Evolutionary conservation across 208 protist genomes (phyloP).

Genomic region (Angomonas ambiguus): DNA sequence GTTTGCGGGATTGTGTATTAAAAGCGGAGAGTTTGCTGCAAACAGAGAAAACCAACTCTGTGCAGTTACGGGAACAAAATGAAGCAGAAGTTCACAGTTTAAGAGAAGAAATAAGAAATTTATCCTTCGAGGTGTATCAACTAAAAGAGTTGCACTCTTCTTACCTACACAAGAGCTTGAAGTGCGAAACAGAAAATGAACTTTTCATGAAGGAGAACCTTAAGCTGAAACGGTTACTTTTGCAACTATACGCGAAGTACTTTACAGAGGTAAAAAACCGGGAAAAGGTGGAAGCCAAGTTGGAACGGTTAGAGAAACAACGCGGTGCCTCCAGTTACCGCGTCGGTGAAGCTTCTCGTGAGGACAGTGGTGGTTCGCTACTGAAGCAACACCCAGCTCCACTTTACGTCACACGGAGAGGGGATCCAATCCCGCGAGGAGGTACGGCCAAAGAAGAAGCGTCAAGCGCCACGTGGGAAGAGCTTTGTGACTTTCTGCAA

Average conservation of each 20-base stretch:
- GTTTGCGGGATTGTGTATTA: background rate
- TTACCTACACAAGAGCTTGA: background rate
- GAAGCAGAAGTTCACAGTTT: background rate
- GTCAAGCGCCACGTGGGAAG: background rate
- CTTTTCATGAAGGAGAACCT: background rate
- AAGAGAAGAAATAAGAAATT: background rate
- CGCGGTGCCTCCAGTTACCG: no score
- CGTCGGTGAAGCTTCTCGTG: background rate
- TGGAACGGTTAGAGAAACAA: background rate
- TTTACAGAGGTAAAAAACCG: background rate
- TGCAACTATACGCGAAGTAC: background rate
- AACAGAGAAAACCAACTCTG: background rate
- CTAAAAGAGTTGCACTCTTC: background rate
- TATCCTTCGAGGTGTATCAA: background rate
- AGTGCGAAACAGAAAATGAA: conserved; percentile 1
- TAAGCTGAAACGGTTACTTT: background rate
- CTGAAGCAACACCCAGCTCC: background rate
- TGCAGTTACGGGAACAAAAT: background rate
- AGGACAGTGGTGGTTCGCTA: background rate
- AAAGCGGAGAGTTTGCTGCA: background rate
- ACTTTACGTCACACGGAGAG: background rate
- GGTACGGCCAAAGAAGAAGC: no score
- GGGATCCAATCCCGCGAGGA: no score
- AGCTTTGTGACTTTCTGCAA: background rate
- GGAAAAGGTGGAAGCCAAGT: background rate